Percentiles rank a stretch among this genome's conserved stretches.
These are phyloP conservation scores for Apiospora arundinis DNA, from an alignment of 2,329 filamentous ascomycete species.

Conservation along the genomic window DNA sequence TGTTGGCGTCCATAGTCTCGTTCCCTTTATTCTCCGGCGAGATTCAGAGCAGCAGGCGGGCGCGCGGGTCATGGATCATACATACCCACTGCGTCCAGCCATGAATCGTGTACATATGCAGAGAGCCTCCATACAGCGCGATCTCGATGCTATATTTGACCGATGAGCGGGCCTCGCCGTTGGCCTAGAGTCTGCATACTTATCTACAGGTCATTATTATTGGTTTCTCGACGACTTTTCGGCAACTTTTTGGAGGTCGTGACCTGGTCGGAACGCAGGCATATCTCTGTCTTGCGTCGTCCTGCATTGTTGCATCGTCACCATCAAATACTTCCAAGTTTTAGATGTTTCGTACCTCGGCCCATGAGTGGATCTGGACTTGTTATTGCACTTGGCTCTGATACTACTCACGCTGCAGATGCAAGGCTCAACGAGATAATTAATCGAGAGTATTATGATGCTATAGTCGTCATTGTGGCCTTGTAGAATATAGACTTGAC, in stretches of 20 bases:
- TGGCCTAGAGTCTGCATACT: neutral
- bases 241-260: neutral
- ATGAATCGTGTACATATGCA: conserved; percentile 10
- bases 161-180: neutral
- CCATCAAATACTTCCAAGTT: neutral
- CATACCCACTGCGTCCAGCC: neutral
- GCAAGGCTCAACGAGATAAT: neutral
- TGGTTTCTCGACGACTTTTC: neutral
- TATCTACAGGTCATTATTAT: neutral
- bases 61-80: neutral
- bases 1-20: conserved; percentile 15
- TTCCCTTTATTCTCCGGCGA: neutral
- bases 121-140: conserved; percentile 1
- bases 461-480: no score
- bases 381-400: neutral
- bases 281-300: neutral
- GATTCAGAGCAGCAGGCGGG: neutral
- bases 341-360: neutral
- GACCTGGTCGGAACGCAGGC: neutral
- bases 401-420: neutral
- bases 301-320: neutral
- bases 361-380: neutral
- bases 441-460: neutral
- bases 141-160: neutral
- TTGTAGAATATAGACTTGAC: no score